Conservation (phyloP, 805 yeast genomes). For the Schwanniomyces polymorphus region DNA sequence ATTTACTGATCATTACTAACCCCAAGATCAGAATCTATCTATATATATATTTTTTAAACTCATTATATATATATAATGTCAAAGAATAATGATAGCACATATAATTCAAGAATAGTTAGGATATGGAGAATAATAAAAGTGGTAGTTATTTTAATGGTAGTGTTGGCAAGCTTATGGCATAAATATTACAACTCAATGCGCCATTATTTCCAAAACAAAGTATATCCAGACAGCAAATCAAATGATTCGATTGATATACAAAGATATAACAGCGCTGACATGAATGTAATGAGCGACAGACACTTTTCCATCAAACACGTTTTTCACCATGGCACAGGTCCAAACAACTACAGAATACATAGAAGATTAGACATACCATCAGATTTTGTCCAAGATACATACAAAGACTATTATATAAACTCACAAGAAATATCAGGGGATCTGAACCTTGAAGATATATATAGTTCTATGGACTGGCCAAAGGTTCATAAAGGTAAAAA, state of each 20-base stretch:
- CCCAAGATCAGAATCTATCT: background rate
- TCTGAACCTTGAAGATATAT: slow-evolving; percentile 15
- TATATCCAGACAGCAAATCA: background rate
- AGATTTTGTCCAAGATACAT: slow-evolving; percentile 16
- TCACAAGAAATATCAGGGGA: slow-evolving; percentile 2
- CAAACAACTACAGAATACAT: slow-evolving; percentile 38
- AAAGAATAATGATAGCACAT: background rate
- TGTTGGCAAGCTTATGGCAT: background rate
- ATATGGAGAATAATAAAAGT: background rate
- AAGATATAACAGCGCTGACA: background rate
- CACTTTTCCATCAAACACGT: slow-evolving; percentile 47
- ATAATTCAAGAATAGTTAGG: background rate
- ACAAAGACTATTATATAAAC: background rate
- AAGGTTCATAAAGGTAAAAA: slow-evolving; percentile 24
- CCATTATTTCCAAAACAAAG: background rate
- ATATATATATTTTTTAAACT: background rate
- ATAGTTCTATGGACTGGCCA: slow-evolving; percentile 37
- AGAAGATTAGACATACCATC: slow-evolving; percentile 52
- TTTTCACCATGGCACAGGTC: slow-evolving; percentile 59
- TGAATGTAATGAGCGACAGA: background rate
- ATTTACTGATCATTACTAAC: background rate
- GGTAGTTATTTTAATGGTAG: background rate
- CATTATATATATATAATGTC: background rate
- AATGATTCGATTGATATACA: background rate
- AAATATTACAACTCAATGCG: background rate